These are phyloP conservation scores for Eragrostis tef DNA, from an alignment of 202 grass and related monocot species.

Conservation along the genomic window DNA sequence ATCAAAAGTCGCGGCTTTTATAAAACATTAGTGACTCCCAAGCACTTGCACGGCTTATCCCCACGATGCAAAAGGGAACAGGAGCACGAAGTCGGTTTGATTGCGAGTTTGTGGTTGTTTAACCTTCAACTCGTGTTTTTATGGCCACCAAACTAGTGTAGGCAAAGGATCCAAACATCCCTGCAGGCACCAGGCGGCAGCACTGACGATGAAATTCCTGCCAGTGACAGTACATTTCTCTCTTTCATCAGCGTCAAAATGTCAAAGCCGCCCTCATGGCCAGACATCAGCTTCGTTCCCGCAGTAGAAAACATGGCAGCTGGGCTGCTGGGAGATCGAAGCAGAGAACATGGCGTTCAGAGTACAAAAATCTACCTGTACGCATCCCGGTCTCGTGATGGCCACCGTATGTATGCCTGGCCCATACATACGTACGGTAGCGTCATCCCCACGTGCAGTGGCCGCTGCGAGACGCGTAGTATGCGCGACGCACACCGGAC, in stretches of 20 bases:
- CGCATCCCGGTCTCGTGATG: not conserved
- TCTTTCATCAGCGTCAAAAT: not conserved
- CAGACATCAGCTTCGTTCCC: not conserved
- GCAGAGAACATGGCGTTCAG: slow-evolving; percentile 19
- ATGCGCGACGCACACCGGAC: not conserved
- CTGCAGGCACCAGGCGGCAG: not conserved
- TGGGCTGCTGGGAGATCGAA: not conserved
- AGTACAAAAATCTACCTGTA: not conserved
- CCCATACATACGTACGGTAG: no score
- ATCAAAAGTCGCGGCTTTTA: slow-evolving; percentile 32
- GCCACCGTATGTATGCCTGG: not conserved
- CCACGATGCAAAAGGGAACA: not conserved
- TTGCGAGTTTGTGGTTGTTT: not conserved
- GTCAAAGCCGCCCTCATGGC: slow-evolving; percentile 3
- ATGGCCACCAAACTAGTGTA: slow-evolving; percentile 10
- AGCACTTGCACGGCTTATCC: slow-evolving; percentile 2
- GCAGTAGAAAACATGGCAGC: no score
- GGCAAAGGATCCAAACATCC: not conserved
- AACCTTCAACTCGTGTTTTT: not conserved
- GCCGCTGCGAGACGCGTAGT: not conserved
- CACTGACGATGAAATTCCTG: slow-evolving; percentile 39
- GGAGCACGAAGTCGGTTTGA: not conserved
- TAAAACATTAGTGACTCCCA: not conserved
- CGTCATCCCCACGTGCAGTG: not conserved
- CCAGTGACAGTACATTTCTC: slow-evolving; percentile 11